These are phyloP conservation scores for Trichoderma reesei DNA, from an alignment of 495 filamentous ascomycete genomes.

Conservation along the genomic window DNA sequence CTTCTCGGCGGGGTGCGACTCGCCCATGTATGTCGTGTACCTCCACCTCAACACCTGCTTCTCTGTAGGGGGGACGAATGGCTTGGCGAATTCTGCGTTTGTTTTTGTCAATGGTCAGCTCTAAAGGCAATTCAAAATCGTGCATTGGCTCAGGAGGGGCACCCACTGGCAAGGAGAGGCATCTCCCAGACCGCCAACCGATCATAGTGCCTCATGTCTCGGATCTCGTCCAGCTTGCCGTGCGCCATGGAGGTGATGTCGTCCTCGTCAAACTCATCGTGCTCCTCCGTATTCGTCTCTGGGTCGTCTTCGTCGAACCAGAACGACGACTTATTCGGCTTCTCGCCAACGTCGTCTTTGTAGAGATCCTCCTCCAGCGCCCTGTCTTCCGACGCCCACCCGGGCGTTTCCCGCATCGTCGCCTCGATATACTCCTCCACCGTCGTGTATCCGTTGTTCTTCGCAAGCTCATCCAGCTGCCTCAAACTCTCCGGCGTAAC, in stretches of 20 bases:
- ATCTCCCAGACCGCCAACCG: slow-evolving; percentile 91
- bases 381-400: neutral
- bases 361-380: neutral
- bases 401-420: neutral
- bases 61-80: slow-evolving; percentile 61
- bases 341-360: slow-evolving; percentile 10
- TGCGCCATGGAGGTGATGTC: slow-evolving; percentile 76
- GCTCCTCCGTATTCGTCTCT: slow-evolving; percentile 31
- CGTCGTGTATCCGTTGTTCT: slow-evolving; percentile 3
- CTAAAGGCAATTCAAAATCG: neutral
- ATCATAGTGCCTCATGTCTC: slow-evolving; percentile 82
- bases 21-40: slow-evolving; percentile 95
- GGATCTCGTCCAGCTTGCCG: slow-evolving; percentile 76
- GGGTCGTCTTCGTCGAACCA: slow-evolving; percentile 36
- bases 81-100: slow-evolving; percentile 66
- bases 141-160: neutral
- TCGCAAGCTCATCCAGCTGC: slow-evolving; percentile 3
- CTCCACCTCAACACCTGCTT: slow-evolving; percentile 75
- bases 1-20: slow-evolving; percentile 77
- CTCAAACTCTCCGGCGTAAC: neutral
- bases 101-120: neutral
- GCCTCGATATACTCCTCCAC: slow-evolving; percentile 3
- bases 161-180: slow-evolving; percentile 78
- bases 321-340: slow-evolving; percentile 19
- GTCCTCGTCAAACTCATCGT: slow-evolving; percentile 49